A percentile compares a stretch with the other conserved stretches of the same genome.
Conservation (phyloP, 2,329 filamentous ascomycete genomes). For the Microsporum canis region DNA sequence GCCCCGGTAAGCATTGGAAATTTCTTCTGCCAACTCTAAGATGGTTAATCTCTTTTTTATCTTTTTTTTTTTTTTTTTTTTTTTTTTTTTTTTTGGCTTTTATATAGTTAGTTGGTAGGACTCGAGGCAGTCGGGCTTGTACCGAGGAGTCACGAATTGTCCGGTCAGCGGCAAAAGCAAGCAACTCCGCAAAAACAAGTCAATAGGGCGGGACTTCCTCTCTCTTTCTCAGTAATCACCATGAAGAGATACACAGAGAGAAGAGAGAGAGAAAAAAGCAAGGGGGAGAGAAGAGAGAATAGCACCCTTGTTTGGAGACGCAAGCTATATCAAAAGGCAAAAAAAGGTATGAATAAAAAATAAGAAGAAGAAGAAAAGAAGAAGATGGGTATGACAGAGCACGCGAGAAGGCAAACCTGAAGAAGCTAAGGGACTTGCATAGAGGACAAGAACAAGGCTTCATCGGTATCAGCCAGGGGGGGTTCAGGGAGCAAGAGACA, state of each 20-base stretch:
- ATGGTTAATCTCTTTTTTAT: background rate
- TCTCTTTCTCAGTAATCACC: no score
- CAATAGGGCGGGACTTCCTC: no score
- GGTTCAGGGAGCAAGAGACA: background rate
- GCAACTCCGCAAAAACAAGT: no score
- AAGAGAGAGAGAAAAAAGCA: background rate
- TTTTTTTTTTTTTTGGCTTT: background rate
- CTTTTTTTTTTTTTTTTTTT: no score
- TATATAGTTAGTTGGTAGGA: background rate
- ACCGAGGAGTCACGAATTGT: background rate
- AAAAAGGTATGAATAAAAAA: background rate
- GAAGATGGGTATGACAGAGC: background rate
- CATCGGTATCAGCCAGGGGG: background rate
- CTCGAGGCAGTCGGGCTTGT: background rate
- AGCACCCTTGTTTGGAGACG: background rate
- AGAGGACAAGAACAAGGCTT: background rate
- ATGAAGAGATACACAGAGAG: background rate
- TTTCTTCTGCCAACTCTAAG: background rate
- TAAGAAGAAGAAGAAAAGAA: background rate
- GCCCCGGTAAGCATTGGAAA: background rate
- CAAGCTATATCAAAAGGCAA: background rate
- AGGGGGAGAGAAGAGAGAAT: background rate
- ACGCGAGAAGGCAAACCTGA: background rate
- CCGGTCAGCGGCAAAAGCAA: background rate
- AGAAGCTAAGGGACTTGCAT: background rate